phyloP scores from a whole-genome alignment of 352 stramenopile genomes.

The Globisporangium paddicum region DNA sequence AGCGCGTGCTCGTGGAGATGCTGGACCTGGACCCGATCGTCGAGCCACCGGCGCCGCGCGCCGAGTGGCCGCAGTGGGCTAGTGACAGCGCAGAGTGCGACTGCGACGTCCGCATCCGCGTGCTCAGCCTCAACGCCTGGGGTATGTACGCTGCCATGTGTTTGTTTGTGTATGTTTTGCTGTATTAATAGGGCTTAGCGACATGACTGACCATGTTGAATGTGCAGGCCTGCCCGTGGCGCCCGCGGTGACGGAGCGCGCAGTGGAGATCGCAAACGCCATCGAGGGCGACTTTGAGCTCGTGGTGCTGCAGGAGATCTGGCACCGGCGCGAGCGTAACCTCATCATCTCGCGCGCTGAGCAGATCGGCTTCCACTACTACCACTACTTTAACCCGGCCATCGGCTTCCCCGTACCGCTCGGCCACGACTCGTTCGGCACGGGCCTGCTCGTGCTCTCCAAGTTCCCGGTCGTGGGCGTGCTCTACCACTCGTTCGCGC shows the following conservation, averaged over 20 bases:
- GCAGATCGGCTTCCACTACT: constrained; percentile 59
- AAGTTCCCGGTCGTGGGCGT: constrained; percentile 57
- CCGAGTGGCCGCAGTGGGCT: constrained; percentile 25
- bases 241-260: constrained; percentile 64
- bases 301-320: constrained; percentile 84
- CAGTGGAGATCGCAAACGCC: constrained; percentile 55
- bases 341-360: constrained; percentile 59
- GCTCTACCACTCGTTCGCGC: constrained; percentile 72
- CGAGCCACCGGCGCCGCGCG: constrained; percentile 34
- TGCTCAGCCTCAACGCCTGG: constrained; percentile 78
- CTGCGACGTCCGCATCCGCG: constrained; percentile 34
- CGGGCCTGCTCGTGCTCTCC: constrained; percentile 68
- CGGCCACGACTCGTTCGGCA: constrained; percentile 68
- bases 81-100: neutral
- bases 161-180: neutral
- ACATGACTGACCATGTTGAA: neutral
- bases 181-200: neutral
- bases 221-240: constrained; percentile 52
- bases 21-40: constrained; percentile 54
- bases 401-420: constrained; percentile 74
- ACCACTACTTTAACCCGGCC: constrained; percentile 81
- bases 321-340: constrained; percentile 75
- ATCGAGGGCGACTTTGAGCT: constrained; percentile 62
- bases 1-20: constrained; percentile 49
- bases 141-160: constrained; percentile 21